Evolutionary conservation across 495 filamentous ascomycete genomes (phyloP).

Genomic region (Extremus antarcticus): DNA sequence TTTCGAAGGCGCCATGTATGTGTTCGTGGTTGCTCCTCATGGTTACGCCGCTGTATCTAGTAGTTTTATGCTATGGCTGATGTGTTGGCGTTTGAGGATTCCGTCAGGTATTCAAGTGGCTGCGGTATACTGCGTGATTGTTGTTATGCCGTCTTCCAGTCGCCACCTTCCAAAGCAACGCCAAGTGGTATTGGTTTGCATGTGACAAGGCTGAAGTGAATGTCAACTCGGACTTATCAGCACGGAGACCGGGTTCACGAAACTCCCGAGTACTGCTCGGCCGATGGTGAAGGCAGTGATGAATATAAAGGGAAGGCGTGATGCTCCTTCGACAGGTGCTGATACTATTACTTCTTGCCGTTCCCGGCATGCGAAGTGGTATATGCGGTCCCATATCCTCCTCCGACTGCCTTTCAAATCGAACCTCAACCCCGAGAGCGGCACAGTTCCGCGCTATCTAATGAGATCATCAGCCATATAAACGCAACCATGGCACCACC

Average conservation of each 20-base stretch:
- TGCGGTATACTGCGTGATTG: too few species aligned
- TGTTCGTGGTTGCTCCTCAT: too few species aligned
- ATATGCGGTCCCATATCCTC: neutral
- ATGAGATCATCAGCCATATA: too few species aligned
- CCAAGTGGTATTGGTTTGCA: too few species aligned
- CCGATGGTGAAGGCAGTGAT: neutral
- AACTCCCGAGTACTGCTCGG: neutral
- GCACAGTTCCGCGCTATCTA: too few species aligned
- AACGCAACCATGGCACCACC: too few species aligned
- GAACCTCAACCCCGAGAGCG: neutral
- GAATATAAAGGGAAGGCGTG: neutral
- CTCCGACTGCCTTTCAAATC: neutral
- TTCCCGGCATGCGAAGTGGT: too few species aligned
- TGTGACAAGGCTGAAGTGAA: neutral
- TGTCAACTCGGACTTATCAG: neutral
- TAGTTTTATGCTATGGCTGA: neutral
- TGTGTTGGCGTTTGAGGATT: neutral
- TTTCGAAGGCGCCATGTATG: neutral
- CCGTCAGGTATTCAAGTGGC: neutral
- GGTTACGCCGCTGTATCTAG: too few species aligned
- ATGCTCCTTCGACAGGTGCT: neutral
- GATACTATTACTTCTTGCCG: too few species aligned
- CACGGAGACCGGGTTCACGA: neutral
- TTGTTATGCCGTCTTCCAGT: too few species aligned
- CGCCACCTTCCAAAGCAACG: too few species aligned